phyloP scores from a whole-genome alignment of 805 yeast genomes.

The Metschnikowia vanudenii region DNA sequence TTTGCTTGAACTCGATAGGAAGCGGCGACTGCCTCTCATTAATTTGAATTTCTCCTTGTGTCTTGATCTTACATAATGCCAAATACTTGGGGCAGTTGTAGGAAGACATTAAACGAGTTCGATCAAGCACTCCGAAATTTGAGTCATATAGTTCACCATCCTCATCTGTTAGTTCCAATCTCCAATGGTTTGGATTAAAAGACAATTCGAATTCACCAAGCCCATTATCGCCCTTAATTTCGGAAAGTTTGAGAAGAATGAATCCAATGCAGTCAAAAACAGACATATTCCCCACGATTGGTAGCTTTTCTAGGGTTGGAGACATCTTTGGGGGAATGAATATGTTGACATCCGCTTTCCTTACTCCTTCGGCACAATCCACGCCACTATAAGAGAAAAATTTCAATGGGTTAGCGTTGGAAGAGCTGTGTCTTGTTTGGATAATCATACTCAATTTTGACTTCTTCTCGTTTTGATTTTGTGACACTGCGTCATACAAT shows the following conservation, averaged over 20 bases:
- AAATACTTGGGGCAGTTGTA: conserved; percentile 78
- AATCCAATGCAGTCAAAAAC: conserved; percentile 43
- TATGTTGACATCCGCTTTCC: conserved; percentile 23
- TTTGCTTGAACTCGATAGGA: conserved; percentile 40
- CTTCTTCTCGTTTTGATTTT: background rate
- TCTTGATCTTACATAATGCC: conserved; percentile 63
- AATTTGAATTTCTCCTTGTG: conserved; percentile 38
- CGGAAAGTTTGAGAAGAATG: conserved; percentile 30
- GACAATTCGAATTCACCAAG: background rate
- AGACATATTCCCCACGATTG: conserved; percentile 28
- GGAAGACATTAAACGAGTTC: conserved; percentile 62
- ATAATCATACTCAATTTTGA: conserved; percentile 41
- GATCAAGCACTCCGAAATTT: conserved; percentile 74
- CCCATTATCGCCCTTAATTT: conserved; percentile 18
- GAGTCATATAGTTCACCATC: conserved; percentile 93
- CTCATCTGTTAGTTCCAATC: conserved; percentile 81
- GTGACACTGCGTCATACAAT: conserved; percentile 13
- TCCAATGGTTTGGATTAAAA: conserved; percentile 67
- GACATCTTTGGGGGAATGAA: conserved; percentile 34
- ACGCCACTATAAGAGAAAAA: conserved; percentile 42
- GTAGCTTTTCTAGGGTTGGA: conserved; percentile 26
- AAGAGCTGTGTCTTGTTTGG: conserved; percentile 32
- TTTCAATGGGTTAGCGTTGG: conserved; percentile 44
- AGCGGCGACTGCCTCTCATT: conserved; percentile 58
- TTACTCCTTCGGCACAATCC: conserved; percentile 15